phyloP scores from a whole-genome alignment of 192 early-diverging fungal species.

The Anaeromyces robustus region DNA sequence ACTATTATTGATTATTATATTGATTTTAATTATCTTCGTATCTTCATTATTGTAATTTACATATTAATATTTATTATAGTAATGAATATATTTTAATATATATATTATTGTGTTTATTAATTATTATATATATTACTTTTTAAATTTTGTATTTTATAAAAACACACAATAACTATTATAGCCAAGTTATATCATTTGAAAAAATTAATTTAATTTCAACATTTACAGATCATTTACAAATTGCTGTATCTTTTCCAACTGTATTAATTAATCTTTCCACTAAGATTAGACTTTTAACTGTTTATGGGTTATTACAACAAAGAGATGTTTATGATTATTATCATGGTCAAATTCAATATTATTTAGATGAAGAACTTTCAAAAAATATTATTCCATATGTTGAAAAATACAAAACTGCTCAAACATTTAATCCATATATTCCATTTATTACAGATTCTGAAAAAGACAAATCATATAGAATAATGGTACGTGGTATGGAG shows the following conservation, averaged over 20 bases:
- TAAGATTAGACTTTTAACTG: neutral
- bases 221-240: neutral
- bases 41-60: neutral
- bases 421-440: neutral
- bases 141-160: too few species aligned
- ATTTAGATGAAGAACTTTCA: neutral
- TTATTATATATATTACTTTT: too few species aligned
- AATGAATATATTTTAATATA: too few species aligned
- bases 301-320: neutral
- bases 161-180: too few species aligned
- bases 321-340: neutral
- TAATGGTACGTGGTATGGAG: neutral
- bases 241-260: neutral
- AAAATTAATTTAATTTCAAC: neutral
- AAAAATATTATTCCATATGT: neutral
- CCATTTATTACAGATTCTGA: neutral
- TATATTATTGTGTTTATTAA: too few species aligned
- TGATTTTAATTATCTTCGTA: neutral
- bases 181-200: neutral
- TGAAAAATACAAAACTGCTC: neutral
- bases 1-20: neutral
- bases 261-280: neutral
- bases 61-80: too few species aligned
- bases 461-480: neutral
- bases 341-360: neutral